Evolutionary conservation across 345 rosid genomes (phyloP), one percentile per base, ranked within the genome.

Genomic region (Lepidium didymum): DNA sequence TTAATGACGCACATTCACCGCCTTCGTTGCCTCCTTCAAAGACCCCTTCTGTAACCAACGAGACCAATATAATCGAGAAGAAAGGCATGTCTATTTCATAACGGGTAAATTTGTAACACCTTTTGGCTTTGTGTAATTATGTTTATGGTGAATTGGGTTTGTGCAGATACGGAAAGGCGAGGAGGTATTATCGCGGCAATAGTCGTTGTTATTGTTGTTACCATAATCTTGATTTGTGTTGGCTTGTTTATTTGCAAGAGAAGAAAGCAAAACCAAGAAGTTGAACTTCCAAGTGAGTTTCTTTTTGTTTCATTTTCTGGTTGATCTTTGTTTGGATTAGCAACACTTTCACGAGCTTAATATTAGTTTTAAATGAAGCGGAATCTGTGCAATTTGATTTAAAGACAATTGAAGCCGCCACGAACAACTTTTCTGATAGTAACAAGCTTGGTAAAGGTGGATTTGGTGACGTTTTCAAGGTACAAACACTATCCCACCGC

Each of bases 371-470:
- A 56, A 68, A 18, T 66, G 50, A 23, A 65, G 64, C 37, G 45
- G 86, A 82, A 29, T 80, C 86, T 12, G 53, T 86, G 47, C 85
- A 85, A 58, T 75, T 59, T 18, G 84, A 81, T 61, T 67, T 83
- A 0, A 69, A 14, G 14, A 72, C 80, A 1, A 77, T 86, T 19
- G 62, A 75, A 80, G 52, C 51, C 12, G 88, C 92, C 0, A 82
- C 90, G 1, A 54, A 70, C 10, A 64, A 77, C 5, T 87, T 90
- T 75, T 79, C 87, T 1, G 45, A 34, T 6, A 19, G 56, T 8
- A 84, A 86, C 49, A 83, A 79, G 73, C 77, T 87, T 33, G 96
- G 96, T 34, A 68, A 52, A 56, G 96, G 96, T 84, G 92, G 55
- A 76, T 86, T 86, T 56, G 85, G 91, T 23, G 84, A 63, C 14